Evolutionary conservation across 2,329 filamentous ascomycete species (phyloP).

Genomic region (Ophiocordyceps australis): DNA sequence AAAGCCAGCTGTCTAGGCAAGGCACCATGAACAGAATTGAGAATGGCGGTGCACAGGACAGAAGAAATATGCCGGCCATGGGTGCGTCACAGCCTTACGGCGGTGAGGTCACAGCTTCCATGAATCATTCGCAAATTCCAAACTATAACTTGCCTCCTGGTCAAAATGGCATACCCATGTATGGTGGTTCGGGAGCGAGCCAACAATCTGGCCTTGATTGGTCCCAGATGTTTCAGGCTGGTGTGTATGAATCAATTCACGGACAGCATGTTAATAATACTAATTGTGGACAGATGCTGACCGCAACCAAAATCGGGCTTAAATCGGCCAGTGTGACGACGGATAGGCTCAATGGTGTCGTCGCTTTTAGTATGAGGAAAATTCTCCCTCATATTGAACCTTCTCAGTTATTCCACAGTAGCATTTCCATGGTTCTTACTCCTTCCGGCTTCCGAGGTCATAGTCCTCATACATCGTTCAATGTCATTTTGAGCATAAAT

Average conservation of each 20-base stretch:
- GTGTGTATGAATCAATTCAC: constrained; percentile 46
- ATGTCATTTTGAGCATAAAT: too few species aligned
- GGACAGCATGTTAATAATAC: constrained; percentile 33
- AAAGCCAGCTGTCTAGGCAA: constrained; percentile 42
- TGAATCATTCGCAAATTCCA: constrained; percentile 46
- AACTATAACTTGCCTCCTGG: constrained; percentile 44
- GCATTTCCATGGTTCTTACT: too few species aligned
- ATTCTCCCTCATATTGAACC: too few species aligned
- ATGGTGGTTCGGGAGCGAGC: constrained; percentile 39
- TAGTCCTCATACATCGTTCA: too few species aligned
- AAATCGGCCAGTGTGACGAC: constrained; percentile 31
- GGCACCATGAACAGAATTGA: constrained; percentile 41
- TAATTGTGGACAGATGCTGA: constrained; percentile 52
- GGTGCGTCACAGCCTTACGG: constrained; percentile 35
- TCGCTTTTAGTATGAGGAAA: too few species aligned
- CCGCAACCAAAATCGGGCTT: constrained; percentile 50
- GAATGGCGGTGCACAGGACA: constrained; percentile 35
- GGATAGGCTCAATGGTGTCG: constrained; percentile 24
- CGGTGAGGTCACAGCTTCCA: constrained; percentile 37
- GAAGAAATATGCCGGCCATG: constrained; percentile 37
- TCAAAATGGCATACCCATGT: constrained; percentile 48
- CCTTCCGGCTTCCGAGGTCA: too few species aligned
- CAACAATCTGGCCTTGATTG: constrained; percentile 52
- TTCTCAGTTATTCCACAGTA: too few species aligned
- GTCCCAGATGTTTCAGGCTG: constrained; percentile 62